Base-by-base conservation (phyloP, 2,329 filamentous ascomycete species). In the Magnaporthales sp. region DNA sequence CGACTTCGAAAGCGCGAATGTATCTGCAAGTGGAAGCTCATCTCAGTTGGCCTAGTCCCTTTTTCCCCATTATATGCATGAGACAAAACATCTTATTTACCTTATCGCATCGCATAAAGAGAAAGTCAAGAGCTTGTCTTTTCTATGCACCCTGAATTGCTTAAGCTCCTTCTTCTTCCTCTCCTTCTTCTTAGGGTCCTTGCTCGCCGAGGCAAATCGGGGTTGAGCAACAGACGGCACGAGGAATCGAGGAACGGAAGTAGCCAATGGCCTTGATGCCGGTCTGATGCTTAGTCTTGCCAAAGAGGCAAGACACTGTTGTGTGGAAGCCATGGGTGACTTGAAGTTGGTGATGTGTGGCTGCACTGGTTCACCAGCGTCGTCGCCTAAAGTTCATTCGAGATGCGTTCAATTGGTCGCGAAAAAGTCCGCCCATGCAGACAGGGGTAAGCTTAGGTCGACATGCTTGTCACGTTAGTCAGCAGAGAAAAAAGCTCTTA, bases 101-200 rank as follows among this genome's bases (percentile, higher is more conserved):
- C 93, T 87, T 87, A 99, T 95, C 19, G 95, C 96, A 81, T 99
- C 95, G 71, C 92, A 90, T 32, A 99, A 83, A 0, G 92, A 86
- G 74, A 90, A 97, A 73, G 91, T 89, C 46, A 92, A 83, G 60
- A 87, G 85, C 70, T 87, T 81, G 69, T 85, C 85, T 70, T 94
- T 77, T 70, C 87, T 84, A 75, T 88, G 93, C 32, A 87, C 84
- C 70, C 85, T 86, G 69, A 85, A 86, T 11, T 85, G 82, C 78
- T 91, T 92, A 74, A 86, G 84, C 65, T 83, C 78, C 72, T 83
- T 81, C 77, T 84, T 88, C 76, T 83, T 85, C 78, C 86, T 86
- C 69, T 78, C 76, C 62, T 75, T 73, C 78, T 85, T 87, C 72
- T 82, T 83, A 72, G 80, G 80, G 78, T 70, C 80, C 78, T 67